Evolutionary conservation across 2,329 filamentous ascomycete species (phyloP).

Genomic region (Aurifilum marmelostoma): DNA sequence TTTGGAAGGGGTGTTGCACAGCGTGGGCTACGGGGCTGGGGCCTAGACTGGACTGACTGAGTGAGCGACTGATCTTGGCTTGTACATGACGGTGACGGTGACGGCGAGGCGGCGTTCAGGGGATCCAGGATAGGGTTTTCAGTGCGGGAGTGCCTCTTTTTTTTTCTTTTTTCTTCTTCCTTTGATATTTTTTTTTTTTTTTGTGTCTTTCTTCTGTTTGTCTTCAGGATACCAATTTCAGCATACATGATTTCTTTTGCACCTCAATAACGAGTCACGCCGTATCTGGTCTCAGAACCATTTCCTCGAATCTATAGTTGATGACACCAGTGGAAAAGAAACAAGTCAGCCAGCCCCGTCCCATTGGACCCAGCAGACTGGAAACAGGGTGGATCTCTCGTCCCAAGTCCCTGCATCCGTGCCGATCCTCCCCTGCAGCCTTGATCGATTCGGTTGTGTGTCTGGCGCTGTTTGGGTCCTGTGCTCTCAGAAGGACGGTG

Average conservation of each 20-base stretch:
- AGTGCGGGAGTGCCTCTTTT: not conserved
- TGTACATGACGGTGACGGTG: constrained; percentile 18
- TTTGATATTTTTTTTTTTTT: constrained; percentile 5
- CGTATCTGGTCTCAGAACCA: constrained; percentile 1
- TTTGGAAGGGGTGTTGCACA: not conserved
- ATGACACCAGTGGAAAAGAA: not conserved
- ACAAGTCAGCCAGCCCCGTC: not conserved
- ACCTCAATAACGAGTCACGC: not conserved
- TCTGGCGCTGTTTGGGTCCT: not conserved
- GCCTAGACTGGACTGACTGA: not conserved
- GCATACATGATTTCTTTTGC: constrained; percentile 19
- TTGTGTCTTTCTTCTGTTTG: not conserved
- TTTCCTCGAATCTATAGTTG: not conserved
- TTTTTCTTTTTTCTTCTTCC: constrained; percentile 1
- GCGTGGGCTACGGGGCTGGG: not conserved
- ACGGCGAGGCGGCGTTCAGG: constrained; percentile 15
- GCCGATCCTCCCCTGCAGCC: constrained; percentile 15
- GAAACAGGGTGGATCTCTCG: constrained; percentile 6
- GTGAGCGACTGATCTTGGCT: not conserved
- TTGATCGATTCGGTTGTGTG: not conserved
- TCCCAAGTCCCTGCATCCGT: constrained; percentile 4
- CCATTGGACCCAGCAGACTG: constrained; percentile 11
- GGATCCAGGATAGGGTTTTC: constrained; percentile 11
- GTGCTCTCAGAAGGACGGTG: not conserved
- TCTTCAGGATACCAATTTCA: constrained; percentile 30